Base-by-base conservation (phyloP, 805 yeast genomes). In the Yamadazyma tumulicola region DNA sequence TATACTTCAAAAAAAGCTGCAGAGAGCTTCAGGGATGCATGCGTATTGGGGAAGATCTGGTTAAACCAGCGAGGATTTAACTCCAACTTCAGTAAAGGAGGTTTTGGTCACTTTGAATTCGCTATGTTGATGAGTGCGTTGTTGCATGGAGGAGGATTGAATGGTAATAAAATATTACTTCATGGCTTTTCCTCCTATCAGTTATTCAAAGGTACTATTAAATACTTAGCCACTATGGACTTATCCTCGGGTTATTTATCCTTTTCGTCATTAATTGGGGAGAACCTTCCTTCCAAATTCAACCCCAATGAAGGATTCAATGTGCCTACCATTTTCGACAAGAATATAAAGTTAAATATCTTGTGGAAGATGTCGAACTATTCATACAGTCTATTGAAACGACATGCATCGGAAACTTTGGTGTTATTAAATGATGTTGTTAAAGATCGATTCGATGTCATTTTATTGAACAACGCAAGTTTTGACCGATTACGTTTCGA, bases 131-230 rank as follows among this genome's bases (percentile, higher is more conserved):
- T 87, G 79, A 81, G 95, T 26, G 83, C 88, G 1, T 62, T 93
- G 35, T 64, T 93, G 27, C 78, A 80, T 42, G 96, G 96, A 48
- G 94, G 94, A 47, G 89, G 91, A 39, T 57, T 64, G 5, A 71
- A 69, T 45, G 93, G 94, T 10, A 82, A 81, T 49, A 83, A 79
- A 49, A 80, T 87, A 16, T 67, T 93, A 36, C 58, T 88, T 24
- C 82, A 81, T 47, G 98, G 97, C 0, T 91, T 84, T 57, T 87
- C 96, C 3, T 82, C 94, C 15, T 93, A 88, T 55, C 98, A 93
- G 62, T 65, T 93, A 33, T 93, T 93, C 68, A 89, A 86, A 55
- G 96, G 95, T 54, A 79, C 85, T 1, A 70, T 93, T 37, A 78
- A 79, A 48, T 89, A 83, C 52, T 54, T 91, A 41, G 94, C 96